These are phyloP conservation scores for Chlamydomonas sphaeroides DNA, from an alignment of 139 green algal species.

Conservation along the genomic window DNA sequence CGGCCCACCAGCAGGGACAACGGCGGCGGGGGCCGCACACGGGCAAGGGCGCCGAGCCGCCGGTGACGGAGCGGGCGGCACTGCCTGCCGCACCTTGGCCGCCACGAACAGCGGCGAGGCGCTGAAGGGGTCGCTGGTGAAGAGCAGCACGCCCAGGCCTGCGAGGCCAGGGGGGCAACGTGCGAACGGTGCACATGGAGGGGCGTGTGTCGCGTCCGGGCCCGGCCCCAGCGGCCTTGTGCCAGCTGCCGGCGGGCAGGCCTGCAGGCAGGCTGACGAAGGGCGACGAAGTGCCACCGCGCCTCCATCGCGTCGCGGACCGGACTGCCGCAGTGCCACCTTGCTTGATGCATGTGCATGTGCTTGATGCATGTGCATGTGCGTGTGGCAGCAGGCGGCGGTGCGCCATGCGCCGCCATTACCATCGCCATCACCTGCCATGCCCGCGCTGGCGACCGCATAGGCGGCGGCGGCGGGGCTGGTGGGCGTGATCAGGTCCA, in stretches of 20 bases:
- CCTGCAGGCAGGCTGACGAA: too few relatives aligned
- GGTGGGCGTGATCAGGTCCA: slow-evolving; percentile 3
- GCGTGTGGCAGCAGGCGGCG: background rate
- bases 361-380: too few relatives aligned
- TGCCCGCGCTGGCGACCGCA: background rate
- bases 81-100: slow-evolving; percentile 15
- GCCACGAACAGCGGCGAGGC: background rate
- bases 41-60: background rate
- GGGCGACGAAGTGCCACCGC: too few relatives aligned
- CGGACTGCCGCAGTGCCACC: background rate
- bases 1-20: too few relatives aligned
- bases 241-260: background rate
- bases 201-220: background rate
- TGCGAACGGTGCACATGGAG: background rate
- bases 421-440: background rate
- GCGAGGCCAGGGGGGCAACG: background rate
- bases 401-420: background rate
- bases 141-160: background rate
- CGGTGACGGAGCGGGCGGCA: too few relatives aligned
- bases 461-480: slow-evolving; percentile 1
- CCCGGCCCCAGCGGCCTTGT: too few relatives aligned
- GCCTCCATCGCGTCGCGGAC: too few relatives aligned
- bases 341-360: too few relatives aligned
- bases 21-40: background rate
- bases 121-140: slow-evolving; percentile 11